Evolutionary conservation across 176 grass and related monocot species (phyloP), one percentile per base, ranked within the genome.

Genomic region (Oryza meridionalis): DNA sequence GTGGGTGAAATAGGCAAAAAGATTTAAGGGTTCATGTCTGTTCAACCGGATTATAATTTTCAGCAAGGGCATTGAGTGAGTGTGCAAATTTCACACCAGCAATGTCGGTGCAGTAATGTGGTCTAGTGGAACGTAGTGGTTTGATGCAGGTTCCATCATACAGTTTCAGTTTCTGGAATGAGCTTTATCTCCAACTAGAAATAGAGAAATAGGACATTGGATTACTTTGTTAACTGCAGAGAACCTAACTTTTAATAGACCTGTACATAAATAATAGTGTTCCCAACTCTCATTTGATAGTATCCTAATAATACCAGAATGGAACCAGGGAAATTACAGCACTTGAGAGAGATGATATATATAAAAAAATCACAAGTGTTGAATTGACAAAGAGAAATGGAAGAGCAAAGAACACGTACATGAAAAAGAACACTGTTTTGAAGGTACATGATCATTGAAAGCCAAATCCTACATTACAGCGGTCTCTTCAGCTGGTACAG

Each of bases 121-220:
- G 71, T 32, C 5, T 2, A 47, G 13, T 58, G 66, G 74, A 61
- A n/a, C 1, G 3, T 63, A 65, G 22, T 65, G 6, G n/a, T 26
- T 27, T 58, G 75, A 82, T 77, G 6, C 65, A 82, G n/a, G 22
- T 74, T 59, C 26, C 65, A 72, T 35, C 15, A 22, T 59, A 65
- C 6, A 38, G 11, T 45, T 31, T 58, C 53, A 58, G 53, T 58
- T 58, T 62, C 10, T 27, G 25, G 68, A 64, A 33, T 17, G 25
- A 59, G 67, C 25, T 31, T 31, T 15, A 62, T 70, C 17, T 47
- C 50, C 32, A 9, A 6, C 21, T 72, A 42, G 62, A 76, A 32
- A 81, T 59, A 9, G 50, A 38, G 14, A 22, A 64, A 43, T 32
- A 64, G 43, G 14, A 11, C 37, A 65, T 2, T 58, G 58, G 58